phyloP scores from a whole-genome alignment of 495 filamentous ascomycete species.

The Hyaloscypha variabilis region DNA sequence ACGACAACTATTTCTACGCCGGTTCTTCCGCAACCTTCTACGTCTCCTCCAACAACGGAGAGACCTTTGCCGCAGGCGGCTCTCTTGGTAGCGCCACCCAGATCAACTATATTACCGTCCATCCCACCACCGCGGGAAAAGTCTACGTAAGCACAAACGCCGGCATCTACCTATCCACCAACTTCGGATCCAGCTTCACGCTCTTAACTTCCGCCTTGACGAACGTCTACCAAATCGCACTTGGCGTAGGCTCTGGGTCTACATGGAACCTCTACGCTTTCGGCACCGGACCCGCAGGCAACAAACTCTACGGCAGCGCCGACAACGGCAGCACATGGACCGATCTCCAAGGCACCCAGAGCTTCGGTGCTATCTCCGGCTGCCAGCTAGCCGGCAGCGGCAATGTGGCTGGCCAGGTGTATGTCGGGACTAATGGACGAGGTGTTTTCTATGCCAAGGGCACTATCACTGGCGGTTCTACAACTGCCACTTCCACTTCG shows the following conservation, averaged over 20 bases:
- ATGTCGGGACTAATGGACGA: constrained; percentile 59
- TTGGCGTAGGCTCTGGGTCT: constrained; percentile 12
- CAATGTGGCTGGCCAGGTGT: constrained; percentile 53
- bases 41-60: constrained; percentile 38
- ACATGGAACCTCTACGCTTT: constrained; percentile 24
- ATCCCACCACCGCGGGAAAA: constrained; percentile 52
- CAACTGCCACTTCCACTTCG: constrained; percentile 17
- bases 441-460: constrained; percentile 52
- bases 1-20: constrained; percentile 55
- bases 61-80: constrained; percentile 46
- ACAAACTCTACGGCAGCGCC: constrained; percentile 49
- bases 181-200: constrained; percentile 51
- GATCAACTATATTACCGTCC: constrained; percentile 39
- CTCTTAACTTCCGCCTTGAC: constrained; percentile 24
- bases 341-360: constrained; percentile 53
- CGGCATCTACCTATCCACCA: constrained; percentile 53
- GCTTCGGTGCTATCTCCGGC: constrained; percentile 50
- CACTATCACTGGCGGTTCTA: constrained; percentile 6
- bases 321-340: constrained; percentile 53
- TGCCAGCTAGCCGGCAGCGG: constrained; percentile 50
- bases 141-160: constrained; percentile 54
- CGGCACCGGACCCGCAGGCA: constrained; percentile 16
- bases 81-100: constrained; percentile 44
- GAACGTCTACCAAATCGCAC: constrained; percentile 4
- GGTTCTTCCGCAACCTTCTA: constrained; percentile 40